A percentile compares a stretch with the other conserved stretches of the same genome.
Conservation (phyloP, 176 grass and related monocot species). For the Hsuehochloa calcarea region DNA sequence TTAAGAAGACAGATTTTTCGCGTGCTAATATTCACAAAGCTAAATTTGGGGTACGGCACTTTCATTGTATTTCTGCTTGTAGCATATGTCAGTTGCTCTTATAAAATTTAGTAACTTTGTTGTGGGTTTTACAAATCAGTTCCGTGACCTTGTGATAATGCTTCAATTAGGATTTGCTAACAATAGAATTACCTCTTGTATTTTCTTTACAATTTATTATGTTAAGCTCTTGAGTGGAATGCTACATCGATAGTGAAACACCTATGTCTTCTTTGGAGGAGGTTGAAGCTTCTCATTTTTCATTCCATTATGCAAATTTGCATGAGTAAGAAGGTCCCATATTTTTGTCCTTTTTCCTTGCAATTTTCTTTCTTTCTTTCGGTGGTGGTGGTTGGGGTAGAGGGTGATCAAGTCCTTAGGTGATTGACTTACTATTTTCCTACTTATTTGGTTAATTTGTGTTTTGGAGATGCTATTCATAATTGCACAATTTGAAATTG, state of each 20-base stretch:
- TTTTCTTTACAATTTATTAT: neutral
- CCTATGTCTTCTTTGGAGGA: slow-evolving; percentile 43
- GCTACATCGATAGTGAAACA: neutral
- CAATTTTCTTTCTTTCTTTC: neutral
- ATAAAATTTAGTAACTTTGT: neutral
- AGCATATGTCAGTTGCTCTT: neutral
- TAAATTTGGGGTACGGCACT: slow-evolving; percentile 48
- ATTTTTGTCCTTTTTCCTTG: neutral
- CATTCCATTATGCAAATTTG: slow-evolving; percentile 55
- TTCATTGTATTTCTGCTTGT: neutral
- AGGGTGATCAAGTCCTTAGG: neutral
- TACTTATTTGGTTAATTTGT: neutral
- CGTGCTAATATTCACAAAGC: slow-evolving; percentile 52
- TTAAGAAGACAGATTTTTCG: slow-evolving; percentile 50
- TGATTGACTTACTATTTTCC: neutral
- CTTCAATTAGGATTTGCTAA: no score
- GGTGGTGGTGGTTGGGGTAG: neutral
- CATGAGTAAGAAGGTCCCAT: slow-evolving; percentile 56
- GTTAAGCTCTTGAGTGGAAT: neutral
- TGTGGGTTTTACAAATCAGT: neutral
- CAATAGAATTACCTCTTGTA: neutral
- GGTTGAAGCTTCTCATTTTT: slow-evolving; percentile 46
- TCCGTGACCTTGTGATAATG: no score
- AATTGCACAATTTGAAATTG: slow-evolving; percentile 12
- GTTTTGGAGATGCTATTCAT: neutral